Base-by-base conservation (phyloP, 768 basidiomycete species). In the Leccinum rimulosum region DNA sequence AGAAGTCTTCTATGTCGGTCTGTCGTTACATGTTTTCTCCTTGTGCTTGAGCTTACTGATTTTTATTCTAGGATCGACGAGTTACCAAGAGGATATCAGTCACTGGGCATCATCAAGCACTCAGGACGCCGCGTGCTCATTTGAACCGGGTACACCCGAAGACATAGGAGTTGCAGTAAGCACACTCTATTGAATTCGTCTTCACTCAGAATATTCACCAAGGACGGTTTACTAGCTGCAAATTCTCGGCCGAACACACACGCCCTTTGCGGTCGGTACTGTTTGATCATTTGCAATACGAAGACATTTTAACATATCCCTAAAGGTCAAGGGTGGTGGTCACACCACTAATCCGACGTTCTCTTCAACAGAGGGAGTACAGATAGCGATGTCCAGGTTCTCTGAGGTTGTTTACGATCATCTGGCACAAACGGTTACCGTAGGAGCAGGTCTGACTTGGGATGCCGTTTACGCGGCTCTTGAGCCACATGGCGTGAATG, bases 281-380 rank as follows among this genome's bases (percentile, higher is more conserved):
- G 3, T 19, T 43, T 14, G 70, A 19, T 17, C 45, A 9, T 17
- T 4, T 35, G 15, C 1, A 28, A 27, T 1, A n/a, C 8, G 7
- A 15, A 1, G 33, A 8, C 6, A 4, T 43, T 2, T 36, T 28
- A 2, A 27, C 12, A 22, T n/a, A 1, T 31, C 10, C 27, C 11
- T 28, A 45, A 6, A 85, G 85, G 76, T 87, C 30, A 87, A 85
- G 68, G 80, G 84, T 28, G 84, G 85, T 8, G 86, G 86, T 0
- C 86, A 87, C 61, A 55, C 79, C 0, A 58, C 75, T 0, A 86
- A 86, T 60, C 80, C 76, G 0, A 80, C 80, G 0, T 85, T 84
- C 59, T 84, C 84, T 0, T 87, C 86, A 0, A 86, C 85, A 0
- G 51, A 65, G 0, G 85, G 84, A 9, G 78, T 87, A 4, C 83